A percentile compares a stretch with the other conserved stretches of the same genome.
Conservation (phyloP, 2,329 filamentous ascomycete genomes). For the Mycosphaerella arachidis region DNA sequence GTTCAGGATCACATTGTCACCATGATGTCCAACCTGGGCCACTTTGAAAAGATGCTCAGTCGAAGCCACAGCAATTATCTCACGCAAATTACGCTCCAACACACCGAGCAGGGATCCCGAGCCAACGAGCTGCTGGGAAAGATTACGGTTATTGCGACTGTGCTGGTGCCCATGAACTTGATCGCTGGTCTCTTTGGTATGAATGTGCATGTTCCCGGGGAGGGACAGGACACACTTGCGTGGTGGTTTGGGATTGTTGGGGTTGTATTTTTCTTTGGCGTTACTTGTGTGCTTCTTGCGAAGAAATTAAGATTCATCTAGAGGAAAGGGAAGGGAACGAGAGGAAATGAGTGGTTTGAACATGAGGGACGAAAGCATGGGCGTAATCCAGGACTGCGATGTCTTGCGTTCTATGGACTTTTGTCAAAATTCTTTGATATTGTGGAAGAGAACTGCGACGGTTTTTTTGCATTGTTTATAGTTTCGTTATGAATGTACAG, state of each 20-base stretch:
- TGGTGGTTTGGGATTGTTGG: slow-evolving; percentile 61
- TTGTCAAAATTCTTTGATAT: neutral
- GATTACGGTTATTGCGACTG: slow-evolving; percentile 88
- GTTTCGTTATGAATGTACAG: neutral
- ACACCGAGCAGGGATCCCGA: slow-evolving; percentile 78
- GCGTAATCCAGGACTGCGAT: neutral
- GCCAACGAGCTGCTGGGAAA: slow-evolving; percentile 90
- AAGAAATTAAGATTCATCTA: slow-evolving; percentile 43
- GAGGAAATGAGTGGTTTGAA: neutral
- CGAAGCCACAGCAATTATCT: slow-evolving; percentile 94
- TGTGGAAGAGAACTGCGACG: neutral
- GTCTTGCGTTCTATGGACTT: neutral
- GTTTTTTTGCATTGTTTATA: neutral
- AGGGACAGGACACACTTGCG: slow-evolving; percentile 39
- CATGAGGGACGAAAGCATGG: neutral
- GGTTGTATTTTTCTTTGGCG: slow-evolving; percentile 47
- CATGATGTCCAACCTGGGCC: slow-evolving; percentile 93
- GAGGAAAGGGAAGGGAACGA: slow-evolving; percentile 3
- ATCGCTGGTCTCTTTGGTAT: slow-evolving; percentile 84
- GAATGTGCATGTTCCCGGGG: slow-evolving; percentile 74
- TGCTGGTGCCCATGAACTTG: slow-evolving; percentile 93
- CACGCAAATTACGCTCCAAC: slow-evolving; percentile 88
- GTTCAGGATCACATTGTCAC: slow-evolving; percentile 99
- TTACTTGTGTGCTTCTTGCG: slow-evolving; percentile 37
- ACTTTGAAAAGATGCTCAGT: slow-evolving; percentile 97